Conservation (phyloP, 345 rosid species). For the Toxicodendron radicans region DNA sequence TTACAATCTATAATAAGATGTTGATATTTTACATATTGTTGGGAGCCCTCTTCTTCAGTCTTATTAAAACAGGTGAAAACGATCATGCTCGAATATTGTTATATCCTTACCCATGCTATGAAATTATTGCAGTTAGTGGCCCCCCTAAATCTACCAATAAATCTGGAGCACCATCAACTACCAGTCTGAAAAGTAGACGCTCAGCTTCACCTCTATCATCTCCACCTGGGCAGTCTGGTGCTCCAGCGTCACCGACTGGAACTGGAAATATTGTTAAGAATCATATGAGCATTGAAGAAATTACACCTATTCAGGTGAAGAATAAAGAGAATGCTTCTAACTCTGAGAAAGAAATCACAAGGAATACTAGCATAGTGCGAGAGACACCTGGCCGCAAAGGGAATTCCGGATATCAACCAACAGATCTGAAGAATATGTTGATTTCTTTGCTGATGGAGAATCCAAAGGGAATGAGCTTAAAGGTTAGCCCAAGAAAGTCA, state of each 20-base stretch:
- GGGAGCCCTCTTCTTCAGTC: neutral
- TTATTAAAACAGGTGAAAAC: neutral
- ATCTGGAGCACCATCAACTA: constrained; percentile 43
- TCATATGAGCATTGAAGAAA: constrained; percentile 42
- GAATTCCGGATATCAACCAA: constrained; percentile 45
- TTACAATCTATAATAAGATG: neutral
- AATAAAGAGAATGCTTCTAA: constrained; percentile 46
- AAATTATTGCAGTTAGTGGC: constrained; percentile 35
- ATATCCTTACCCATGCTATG: too few species aligned
- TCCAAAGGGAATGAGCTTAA: constrained; percentile 79
- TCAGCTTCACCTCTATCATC: constrained; percentile 74
- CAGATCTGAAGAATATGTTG: constrained; percentile 61
- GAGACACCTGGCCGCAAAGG: constrained; percentile 51
- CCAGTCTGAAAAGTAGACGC: constrained; percentile 50
- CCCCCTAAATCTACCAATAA: constrained; percentile 54
- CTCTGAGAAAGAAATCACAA: constrained; percentile 57
- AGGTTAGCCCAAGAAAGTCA: constrained; percentile 48
- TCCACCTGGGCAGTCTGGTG: constrained; percentile 53
- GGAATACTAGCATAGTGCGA: constrained; percentile 34
- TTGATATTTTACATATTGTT: neutral
- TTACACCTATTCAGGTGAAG: constrained; percentile 36
- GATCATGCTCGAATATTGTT: too few species aligned
- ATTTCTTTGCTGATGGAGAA: constrained; percentile 64
- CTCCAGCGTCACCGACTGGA: constrained; percentile 53
- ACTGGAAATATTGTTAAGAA: constrained; percentile 47